Percentiles rank a stretch among this genome's conserved stretches.
These are phyloP conservation scores for sunflower (Helianthus annuus) DNA, from an alignment of 129 eudicot genomes.

Conservation along the genomic window DNA sequence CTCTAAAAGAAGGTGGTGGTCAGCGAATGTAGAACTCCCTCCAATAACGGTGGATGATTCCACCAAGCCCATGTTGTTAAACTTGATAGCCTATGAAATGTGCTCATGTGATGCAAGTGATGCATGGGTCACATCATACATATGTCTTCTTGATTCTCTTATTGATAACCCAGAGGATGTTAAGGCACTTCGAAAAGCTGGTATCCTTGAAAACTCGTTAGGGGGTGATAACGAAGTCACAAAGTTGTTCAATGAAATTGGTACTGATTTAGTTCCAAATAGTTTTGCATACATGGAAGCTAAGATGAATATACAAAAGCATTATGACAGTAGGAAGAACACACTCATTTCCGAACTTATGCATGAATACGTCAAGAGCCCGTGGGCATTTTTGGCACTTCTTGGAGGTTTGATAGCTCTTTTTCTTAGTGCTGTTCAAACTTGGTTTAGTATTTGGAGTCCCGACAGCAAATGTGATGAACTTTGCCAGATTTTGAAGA, in stretches of 20 bases:
- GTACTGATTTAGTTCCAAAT: constrained; percentile 21
- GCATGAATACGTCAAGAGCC: constrained; percentile 38
- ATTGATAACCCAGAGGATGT: constrained; percentile 37
- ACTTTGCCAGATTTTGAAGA: constrained; percentile 29
- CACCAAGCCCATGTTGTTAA: constrained; percentile 37
- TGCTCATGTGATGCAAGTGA: constrained; percentile 26
- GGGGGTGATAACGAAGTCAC: constrained; percentile 40
- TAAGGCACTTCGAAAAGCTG: constrained; percentile 22
- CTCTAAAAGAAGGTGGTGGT: not conserved
- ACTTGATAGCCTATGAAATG: constrained; percentile 49
- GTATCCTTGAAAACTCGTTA: constrained; percentile 24
- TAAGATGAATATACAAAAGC: constrained; percentile 14
- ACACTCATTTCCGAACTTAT: constrained; percentile 28
- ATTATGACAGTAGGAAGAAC: constrained; percentile 25
- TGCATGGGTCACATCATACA: constrained; percentile 38
- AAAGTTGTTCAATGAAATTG: constrained; percentile 29
- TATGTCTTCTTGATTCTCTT: constrained; percentile 41
- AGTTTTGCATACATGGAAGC: constrained; percentile 13
- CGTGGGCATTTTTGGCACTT: constrained; percentile 51
- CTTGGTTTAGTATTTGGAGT: constrained; percentile 38
- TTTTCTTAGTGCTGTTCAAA: constrained; percentile 38
- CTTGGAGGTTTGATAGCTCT: constrained; percentile 38
- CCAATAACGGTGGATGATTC: constrained; percentile 34
- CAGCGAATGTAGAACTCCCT: constrained; percentile 31
- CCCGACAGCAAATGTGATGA: constrained; percentile 31